Evolutionary conservation across 148 eudicot genomes (phyloP), one percentile per base, ranked within the genome.

Genomic region (Rhododendron simsii): DNA sequence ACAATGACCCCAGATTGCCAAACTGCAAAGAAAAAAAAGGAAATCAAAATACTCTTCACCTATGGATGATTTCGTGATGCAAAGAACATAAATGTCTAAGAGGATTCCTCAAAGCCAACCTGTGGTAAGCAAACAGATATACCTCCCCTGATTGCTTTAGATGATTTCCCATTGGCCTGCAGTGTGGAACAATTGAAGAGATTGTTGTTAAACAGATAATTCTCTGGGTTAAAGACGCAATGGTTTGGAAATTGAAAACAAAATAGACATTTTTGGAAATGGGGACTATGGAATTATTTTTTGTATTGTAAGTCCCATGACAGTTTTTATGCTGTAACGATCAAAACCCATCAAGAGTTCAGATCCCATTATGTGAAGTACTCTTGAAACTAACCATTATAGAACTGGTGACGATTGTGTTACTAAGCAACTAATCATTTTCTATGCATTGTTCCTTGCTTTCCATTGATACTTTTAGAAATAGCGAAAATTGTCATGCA

Each of bases 111-210:
- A 3, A 50, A 30, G 33, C 82, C 39, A 33, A 88, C 89, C 87
- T 85, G 89, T 50, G 87, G 83, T 82, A 88, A 77, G 87, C 85
- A 81, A 85, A 88, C 48, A 48, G 89, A 85, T 81, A 88, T 82
- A 37, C 89, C 89, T 75, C 87, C 89, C 77, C 83, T 85, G 35
- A 57, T 16, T 63, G 77, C 63, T 75, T 85, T 88, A 11, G 85
- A 71, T 61, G 71, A 88, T 57, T 65, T 85, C 82, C 85, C 78
- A 33, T 16, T 47, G 15, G 89, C 89, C 89, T 88, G 87, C 84
- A 23, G 23, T 14, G 81, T 77, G 81, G 77, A 75, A 79, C 45
- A 82, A 12, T 50, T 41, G n/a, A 83, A 20, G 6, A 63, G 12
- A 6, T 65, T 44, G 57, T 41, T 13, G 53, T 83, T 30, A 47